Conservation (phyloP, 2,329 filamentous ascomycete species). For the Thelonectria discophora region DNA sequence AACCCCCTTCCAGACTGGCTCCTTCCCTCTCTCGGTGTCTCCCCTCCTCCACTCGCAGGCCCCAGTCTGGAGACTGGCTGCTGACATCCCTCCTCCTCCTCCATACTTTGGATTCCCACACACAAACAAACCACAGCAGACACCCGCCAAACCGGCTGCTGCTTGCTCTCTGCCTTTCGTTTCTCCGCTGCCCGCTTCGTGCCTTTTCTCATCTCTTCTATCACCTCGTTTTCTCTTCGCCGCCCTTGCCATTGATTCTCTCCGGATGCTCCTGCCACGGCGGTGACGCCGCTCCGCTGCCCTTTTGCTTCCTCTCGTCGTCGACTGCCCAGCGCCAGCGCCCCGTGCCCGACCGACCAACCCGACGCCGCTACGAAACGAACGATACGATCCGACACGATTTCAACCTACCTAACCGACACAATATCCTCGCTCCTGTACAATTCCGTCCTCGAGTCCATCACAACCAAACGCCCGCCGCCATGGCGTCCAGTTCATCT, state of each 20-base stretch:
- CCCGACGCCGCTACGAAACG: conserved; percentile 22
- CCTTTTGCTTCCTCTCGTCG: conserved; percentile 23
- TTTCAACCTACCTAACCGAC: no score
- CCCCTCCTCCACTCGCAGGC: conserved; percentile 14
- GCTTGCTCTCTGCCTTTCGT: background rate
- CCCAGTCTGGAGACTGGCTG: background rate
- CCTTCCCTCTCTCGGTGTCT: background rate
- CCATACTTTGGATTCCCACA: background rate
- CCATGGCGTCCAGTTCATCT: conserved; percentile 44
- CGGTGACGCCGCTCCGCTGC: conserved; percentile 42
- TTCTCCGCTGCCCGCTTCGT: conserved; percentile 6
- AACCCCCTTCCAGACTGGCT: conserved; percentile 1
- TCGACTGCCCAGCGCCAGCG: conserved; percentile 1
- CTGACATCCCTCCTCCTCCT: conserved; percentile 18
- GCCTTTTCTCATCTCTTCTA: conserved; percentile 10
- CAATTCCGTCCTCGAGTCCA: conserved; percentile 5
- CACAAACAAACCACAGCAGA: background rate
- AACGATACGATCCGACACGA: conserved; percentile 30
- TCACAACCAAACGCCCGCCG: conserved; percentile 26
- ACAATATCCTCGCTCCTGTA: conserved; percentile 18
- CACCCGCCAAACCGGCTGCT: background rate
- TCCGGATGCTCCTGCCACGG: conserved; percentile 41
- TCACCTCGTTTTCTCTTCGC: conserved; percentile 10
- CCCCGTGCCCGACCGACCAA: conserved; percentile 34
- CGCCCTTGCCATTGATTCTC: conserved; percentile 38